Evolutionary conservation across 441 rosid genomes (phyloP).

Genomic region (Populus tomentosa): DNA sequence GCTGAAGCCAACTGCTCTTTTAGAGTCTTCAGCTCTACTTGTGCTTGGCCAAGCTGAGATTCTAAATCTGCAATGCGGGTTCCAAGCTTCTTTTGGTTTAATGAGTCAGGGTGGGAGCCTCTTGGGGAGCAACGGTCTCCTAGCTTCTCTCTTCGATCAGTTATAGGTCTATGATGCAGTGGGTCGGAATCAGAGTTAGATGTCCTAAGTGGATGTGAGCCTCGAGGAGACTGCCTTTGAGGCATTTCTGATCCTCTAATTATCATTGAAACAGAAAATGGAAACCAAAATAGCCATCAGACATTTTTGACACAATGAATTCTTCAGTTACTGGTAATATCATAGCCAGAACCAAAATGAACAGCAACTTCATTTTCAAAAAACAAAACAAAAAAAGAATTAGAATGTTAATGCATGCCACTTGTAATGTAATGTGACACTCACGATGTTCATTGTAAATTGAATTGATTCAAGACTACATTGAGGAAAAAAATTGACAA

Average conservation of each 20-base stretch:
- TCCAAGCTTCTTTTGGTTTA: conserved; percentile 76
- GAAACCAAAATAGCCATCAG: not conserved
- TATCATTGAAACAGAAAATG: conserved; percentile 5
- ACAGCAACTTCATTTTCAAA: not conserved
- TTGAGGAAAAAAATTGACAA: not conserved
- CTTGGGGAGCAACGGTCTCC: conserved; percentile 79
- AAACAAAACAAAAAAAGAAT: no score
- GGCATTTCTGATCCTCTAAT: conserved; percentile 68
- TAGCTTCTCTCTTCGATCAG: conserved; percentile 66
- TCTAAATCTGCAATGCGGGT: conserved; percentile 81
- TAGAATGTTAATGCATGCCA: not conserved
- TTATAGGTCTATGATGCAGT: conserved; percentile 41
- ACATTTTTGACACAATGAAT: not conserved
- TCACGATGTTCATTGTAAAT: not conserved
- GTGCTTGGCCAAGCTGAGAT: conserved; percentile 94
- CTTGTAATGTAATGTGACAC: not conserved
- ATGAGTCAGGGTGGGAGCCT: conserved; percentile 53
- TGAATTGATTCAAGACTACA: not conserved
- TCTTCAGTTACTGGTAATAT: not conserved
- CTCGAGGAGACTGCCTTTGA: conserved; percentile 72
- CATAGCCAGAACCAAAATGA: not conserved
- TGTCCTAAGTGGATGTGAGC: conserved; percentile 47
- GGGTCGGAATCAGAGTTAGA: conserved; percentile 61
- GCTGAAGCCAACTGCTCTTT: conserved; percentile 78
- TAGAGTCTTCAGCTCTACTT: conserved; percentile 68